Conservation (phyloP, 176 grass and related monocot species). For the Oropetium thomaeum region DNA sequence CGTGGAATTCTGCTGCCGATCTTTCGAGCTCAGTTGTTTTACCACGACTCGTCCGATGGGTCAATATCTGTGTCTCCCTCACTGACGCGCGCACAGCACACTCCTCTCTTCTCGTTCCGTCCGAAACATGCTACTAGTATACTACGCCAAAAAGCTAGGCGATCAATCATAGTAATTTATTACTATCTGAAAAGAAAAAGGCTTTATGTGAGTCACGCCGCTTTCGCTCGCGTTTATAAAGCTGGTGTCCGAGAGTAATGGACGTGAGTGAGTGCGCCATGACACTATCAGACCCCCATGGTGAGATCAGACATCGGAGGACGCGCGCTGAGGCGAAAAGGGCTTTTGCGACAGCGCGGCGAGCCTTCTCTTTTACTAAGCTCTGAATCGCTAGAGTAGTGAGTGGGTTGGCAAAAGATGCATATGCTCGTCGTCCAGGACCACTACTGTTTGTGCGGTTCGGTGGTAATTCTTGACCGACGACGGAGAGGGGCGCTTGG, state of each 20-base stretch:
- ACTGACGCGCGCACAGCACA: not conserved
- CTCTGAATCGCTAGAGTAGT: slow-evolving; percentile 1
- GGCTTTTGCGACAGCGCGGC: not conserved
- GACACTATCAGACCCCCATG: slow-evolving; percentile 25
- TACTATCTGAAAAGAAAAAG: not conserved
- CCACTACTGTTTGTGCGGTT: not conserved
- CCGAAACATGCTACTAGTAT: no score
- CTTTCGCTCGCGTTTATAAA: not conserved
- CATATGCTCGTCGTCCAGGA: not conserved
- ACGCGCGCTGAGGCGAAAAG: slow-evolving; percentile 15
- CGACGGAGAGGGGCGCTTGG: not conserved
- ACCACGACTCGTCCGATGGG: no score
- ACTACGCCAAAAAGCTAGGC: not conserved
- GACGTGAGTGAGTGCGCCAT: slow-evolving; percentile 37
- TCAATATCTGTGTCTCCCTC: slow-evolving; percentile 9
- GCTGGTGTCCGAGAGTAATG: slow-evolving; percentile 17
- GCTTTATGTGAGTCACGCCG: not conserved
- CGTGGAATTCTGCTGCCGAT: no score
- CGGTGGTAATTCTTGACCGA: not conserved
- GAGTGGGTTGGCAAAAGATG: slow-evolving; percentile 14
- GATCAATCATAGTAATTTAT: slow-evolving; percentile 29
- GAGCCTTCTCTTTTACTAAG: not conserved
- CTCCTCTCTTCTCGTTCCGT: not conserved
- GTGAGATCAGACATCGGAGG: not conserved
- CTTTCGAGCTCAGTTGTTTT: no score